These are phyloP conservation scores for Phymatotrichopsis omnivora DNA, from an alignment of 2,329 filamentous ascomycete species.

Conservation along the genomic window DNA sequence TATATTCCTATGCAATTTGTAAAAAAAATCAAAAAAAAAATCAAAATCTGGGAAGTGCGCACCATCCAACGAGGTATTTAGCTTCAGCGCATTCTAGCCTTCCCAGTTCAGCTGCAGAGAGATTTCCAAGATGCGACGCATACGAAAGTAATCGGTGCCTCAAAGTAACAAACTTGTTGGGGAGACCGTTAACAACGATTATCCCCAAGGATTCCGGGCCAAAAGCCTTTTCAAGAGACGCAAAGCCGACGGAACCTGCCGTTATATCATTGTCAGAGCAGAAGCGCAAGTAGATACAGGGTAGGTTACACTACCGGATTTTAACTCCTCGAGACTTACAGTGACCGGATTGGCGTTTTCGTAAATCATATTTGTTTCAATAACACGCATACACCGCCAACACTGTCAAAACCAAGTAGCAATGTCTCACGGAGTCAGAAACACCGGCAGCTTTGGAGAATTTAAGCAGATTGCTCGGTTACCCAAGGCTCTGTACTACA, in stretches of 20 bases:
- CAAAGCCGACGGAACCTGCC: slow-evolving; percentile 56
- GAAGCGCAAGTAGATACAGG: neutral
- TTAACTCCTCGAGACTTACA: slow-evolving; percentile 52
- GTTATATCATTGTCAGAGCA: neutral
- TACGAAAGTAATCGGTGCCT: slow-evolving; percentile 70
- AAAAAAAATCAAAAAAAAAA: neutral
- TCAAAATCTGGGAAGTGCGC: neutral
- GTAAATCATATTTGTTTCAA: slow-evolving; percentile 23
- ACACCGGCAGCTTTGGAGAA: too few relatives aligned
- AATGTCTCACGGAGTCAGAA: too few relatives aligned
- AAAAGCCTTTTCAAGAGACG: slow-evolving; percentile 66
- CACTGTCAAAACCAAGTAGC: too few relatives aligned
- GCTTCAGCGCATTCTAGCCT: slow-evolving; percentile 41
- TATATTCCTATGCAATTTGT: neutral
- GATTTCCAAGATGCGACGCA: slow-evolving; percentile 76
- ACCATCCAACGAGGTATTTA: slow-evolving; percentile 42
- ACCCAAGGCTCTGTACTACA: too few relatives aligned
- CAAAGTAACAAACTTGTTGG: slow-evolving; percentile 58
- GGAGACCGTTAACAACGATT: slow-evolving; percentile 81
- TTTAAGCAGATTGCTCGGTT: too few relatives aligned
- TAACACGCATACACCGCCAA: too few relatives aligned
- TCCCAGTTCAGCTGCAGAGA: slow-evolving; percentile 60
- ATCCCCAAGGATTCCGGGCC: slow-evolving; percentile 86
- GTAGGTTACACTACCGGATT: slow-evolving; percentile 26
- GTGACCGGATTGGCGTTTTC: slow-evolving; percentile 45